These are phyloP conservation scores for Trypanosoma congolense DNA, from an alignment of 208 protist species.

Conservation along the genomic window DNA sequence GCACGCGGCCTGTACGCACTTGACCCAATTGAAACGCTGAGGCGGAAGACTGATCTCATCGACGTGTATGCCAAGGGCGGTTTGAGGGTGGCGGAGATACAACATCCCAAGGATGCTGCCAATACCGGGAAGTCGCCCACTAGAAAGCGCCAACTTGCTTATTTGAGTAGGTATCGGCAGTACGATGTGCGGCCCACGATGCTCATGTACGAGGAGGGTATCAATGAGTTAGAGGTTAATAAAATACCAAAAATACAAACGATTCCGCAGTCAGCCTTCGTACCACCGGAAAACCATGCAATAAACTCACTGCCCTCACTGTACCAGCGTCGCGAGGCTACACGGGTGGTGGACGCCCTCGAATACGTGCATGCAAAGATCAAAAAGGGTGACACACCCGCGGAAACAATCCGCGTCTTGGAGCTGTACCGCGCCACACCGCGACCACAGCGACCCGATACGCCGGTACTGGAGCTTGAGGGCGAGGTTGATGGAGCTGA, in stretches of 20 bases:
- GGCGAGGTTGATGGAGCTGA: slow-evolving; percentile 75
- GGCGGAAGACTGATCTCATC: slow-evolving; percentile 33
- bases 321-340: slow-evolving; percentile 77
- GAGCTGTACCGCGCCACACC: slow-evolving; percentile 87
- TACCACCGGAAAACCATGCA: slow-evolving; percentile 61
- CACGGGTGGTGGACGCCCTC: slow-evolving; percentile 69
- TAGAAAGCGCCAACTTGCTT: not conserved
- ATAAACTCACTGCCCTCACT: slow-evolving; percentile 66
- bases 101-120: too few species aligned
- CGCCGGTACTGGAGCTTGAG: slow-evolving; percentile 84
- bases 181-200: slow-evolving; percentile 86
- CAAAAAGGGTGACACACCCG: slow-evolving; percentile 20
- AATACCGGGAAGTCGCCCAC: too few species aligned
- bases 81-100: slow-evolving; percentile 9
- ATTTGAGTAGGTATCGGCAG: slow-evolving; percentile 22
- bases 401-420: slow-evolving; percentile 43
- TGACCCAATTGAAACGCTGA: slow-evolving; percentile 15
- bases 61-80: slow-evolving; percentile 41
- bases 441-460: slow-evolving; percentile 81
- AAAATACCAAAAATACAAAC: slow-evolving; percentile 44
- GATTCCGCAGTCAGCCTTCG: slow-evolving; percentile 39
- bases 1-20: slow-evolving; percentile 10
- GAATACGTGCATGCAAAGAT: slow-evolving; percentile 77
- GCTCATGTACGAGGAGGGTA: slow-evolving; percentile 42
- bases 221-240: slow-evolving; percentile 58